Evolutionary conservation across 306 rosid genomes (phyloP), one percentile per base, ranked within the genome.

Genomic region (Quercus suber): DNA sequence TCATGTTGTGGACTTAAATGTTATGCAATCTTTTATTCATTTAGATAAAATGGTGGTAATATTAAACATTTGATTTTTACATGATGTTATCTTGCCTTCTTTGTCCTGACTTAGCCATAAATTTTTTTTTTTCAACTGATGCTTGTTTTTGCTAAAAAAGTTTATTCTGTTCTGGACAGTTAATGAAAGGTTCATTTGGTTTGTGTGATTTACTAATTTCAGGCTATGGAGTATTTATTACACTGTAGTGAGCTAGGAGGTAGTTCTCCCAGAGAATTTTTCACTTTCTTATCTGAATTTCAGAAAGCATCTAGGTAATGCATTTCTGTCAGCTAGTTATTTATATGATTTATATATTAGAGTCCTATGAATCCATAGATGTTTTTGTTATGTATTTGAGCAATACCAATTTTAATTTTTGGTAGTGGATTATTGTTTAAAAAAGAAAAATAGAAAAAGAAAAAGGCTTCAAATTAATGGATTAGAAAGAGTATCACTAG

Each of bases 171-270:
- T 69, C 77, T 72, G 73, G 25, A 74, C 35, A 23, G 30, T 64
- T 76, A 65, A 63, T 49, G 13, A 71, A 74, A 69, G 3, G 70
- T 55, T 72, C 59, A 28, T 82, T 86, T 81, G 67, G 55, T 79
- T 67, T 55, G 30, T 41, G 69, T 75, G 73, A 80, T 74, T 68
- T 69, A 55, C 74, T 58, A 74, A 75, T 82, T 82, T 82, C 86
- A 94, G 99, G 95, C 97, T 59, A 94, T 90, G 94, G 97, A 91
- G 78, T 92, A 91, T 87, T 82, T 92, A 71, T 78, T 84, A 81
- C 86, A 78, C 82, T 91, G 99, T 83, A 84, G 91, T 82, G 55
- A 88, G 85, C 90, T 85, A 81, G 86, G 87, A 72, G 94, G 91
- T 57, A 82, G 94, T 85, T 92, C 97, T 79, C 82, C 82, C 5